phyloP scores from a whole-genome alignment of 2,329 filamentous ascomycete species.

The Penicillium decumbens region DNA sequence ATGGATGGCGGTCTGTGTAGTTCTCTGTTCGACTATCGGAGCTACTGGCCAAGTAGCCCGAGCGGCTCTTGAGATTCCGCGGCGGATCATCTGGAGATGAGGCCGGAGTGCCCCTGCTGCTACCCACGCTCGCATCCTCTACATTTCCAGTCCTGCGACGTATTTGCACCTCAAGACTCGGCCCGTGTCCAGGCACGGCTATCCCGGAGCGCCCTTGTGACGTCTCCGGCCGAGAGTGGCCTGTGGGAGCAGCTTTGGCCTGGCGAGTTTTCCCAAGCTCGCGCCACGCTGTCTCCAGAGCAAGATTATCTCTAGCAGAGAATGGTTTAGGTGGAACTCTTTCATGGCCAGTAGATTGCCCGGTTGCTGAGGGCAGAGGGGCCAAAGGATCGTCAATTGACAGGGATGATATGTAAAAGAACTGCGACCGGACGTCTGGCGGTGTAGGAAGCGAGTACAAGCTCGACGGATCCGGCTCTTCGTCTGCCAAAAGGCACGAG shows the following conservation, averaged over 20 bases:
- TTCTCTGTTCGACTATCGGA: conserved; percentile 7
- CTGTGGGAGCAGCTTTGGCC: conserved; percentile 5
- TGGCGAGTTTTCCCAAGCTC: conserved; percentile 43
- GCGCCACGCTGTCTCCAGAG: conserved; percentile 74
- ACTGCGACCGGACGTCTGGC: conserved; percentile 60
- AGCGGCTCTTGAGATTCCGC: conserved; percentile 11
- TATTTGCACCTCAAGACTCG: conserved; percentile 4
- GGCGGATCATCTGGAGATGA: conserved; percentile 17
- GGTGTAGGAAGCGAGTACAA: conserved; percentile 48
- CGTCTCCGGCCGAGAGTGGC: conserved; percentile 7
- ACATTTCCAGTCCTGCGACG: conserved; percentile 11
- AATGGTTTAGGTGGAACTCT: conserved; percentile 70
- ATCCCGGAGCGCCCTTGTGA: conserved; percentile 17
- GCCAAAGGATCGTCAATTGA: conserved; percentile 88
- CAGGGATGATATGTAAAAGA: conserved; percentile 78
- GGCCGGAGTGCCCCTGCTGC: conserved; percentile 16
- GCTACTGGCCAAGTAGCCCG: conserved; percentile 6
- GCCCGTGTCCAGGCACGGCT: conserved; percentile 24
- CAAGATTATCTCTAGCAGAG: conserved; percentile 70
- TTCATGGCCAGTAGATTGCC: conserved; percentile 45
- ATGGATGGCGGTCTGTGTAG: conserved; percentile 13
- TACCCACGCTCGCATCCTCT: conserved; percentile 16
- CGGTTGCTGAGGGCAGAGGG: conserved; percentile 53
- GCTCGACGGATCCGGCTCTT: conserved; percentile 31
- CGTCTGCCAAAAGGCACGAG: conserved; percentile 50